Conservation (phyloP, 2,329 filamentous ascomycete species). For the Fusarium hostae region DNA sequence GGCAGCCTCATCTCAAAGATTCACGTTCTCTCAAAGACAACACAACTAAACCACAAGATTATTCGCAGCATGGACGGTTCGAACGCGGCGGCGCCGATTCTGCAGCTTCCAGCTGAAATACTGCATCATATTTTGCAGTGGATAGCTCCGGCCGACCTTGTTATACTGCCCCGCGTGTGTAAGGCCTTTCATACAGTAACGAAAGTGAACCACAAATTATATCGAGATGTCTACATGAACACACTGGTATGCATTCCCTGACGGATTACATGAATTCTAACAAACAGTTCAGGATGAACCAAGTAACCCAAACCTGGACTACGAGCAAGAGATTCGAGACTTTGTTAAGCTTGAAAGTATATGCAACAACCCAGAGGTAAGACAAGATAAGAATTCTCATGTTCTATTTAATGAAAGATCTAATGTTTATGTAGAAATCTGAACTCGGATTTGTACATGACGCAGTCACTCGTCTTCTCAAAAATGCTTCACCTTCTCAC, state of each 20-base stretch:
- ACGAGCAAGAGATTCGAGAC: conserved; percentile 57
- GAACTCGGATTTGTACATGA: conserved; percentile 61
- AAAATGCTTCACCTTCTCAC: conserved; percentile 52
- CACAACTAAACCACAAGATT: neutral
- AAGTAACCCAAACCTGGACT: conserved; percentile 52
- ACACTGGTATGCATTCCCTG: conserved; percentile 58
- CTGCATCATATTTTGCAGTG: conserved; percentile 69
- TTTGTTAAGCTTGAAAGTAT: conserved; percentile 57
- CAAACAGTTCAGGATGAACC: conserved; percentile 47
- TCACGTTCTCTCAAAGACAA: neutral
- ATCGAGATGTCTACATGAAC: conserved; percentile 69
- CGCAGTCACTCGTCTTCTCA: conserved; percentile 59
- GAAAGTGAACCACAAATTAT: conserved; percentile 67
- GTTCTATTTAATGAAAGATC: no score
- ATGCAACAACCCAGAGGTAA: conserved; percentile 48
- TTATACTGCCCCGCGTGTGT: conserved; percentile 63
- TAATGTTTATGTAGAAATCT: conserved; percentile 47
- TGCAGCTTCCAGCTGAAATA: conserved; percentile 64
- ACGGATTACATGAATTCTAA: neutral
- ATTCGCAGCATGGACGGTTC: conserved; percentile 13
- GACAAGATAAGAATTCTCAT: neutral
- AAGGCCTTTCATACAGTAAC: conserved; percentile 64
- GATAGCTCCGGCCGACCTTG: conserved; percentile 67
- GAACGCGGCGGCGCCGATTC: neutral
- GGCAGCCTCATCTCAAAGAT: conserved; percentile 3